Evolutionary conservation across 352 stramenopile genomes (phyloP).

Genomic region (Aphanomyces astaci): DNA sequence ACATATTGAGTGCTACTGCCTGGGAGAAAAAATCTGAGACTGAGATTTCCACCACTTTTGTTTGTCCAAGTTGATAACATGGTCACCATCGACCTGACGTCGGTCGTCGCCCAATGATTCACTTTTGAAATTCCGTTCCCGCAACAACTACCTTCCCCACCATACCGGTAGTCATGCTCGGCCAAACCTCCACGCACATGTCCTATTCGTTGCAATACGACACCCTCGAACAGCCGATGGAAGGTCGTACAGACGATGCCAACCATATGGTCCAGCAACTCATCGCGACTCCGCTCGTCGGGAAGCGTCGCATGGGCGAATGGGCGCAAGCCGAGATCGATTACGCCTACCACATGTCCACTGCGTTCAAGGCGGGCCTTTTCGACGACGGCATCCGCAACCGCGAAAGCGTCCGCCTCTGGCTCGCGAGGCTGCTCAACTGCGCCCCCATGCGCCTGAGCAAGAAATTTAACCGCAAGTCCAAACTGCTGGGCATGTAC

Average conservation of each 20-base stretch:
- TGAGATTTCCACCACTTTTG: no score
- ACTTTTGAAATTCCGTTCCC: no score
- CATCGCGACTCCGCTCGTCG: background rate
- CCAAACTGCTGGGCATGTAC: no score
- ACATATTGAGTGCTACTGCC: no score
- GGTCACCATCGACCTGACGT: no score
- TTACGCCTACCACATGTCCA: conserved; percentile 14
- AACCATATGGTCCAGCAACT: background rate
- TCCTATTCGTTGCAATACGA: no score
- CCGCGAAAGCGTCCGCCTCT: conserved; percentile 68
- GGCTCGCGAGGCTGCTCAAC: conserved; percentile 78
- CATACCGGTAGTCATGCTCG: no score
- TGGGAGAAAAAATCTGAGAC: no score
- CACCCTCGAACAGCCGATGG: background rate
- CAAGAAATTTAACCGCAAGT: conserved; percentile 84
- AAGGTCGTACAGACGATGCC: background rate
- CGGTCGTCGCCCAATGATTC: no score
- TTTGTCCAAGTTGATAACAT: no score
- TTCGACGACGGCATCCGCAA: conserved; percentile 38
- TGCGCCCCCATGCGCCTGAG: conserved; percentile 81
- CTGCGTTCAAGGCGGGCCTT: conserved; percentile 5
- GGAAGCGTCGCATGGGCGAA: background rate
- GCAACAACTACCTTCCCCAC: no score
- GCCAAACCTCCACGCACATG: no score
- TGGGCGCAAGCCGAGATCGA: conserved; percentile 18